Base-by-base conservation (phyloP, 352 stramenopile genomes). In the Phytophthora tubulina region DNA sequence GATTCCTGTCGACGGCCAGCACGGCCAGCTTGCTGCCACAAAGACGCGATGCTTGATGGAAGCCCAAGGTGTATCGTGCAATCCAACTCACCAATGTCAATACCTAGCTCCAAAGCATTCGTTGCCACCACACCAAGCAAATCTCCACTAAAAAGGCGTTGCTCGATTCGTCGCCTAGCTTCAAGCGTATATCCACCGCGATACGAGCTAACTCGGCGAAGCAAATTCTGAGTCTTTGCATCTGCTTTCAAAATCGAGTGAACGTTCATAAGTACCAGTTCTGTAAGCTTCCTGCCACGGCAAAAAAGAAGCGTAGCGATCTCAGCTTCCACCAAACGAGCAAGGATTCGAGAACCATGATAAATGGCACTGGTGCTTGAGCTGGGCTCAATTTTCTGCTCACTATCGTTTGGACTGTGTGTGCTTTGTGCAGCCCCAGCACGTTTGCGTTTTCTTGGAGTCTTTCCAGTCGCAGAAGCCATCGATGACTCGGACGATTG, bases 21-120 rank as follows among this genome's bases (percentile, higher is more conserved):
- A 50, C 98, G 88, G 10, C 98, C 98, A 15, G 97, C 92, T 80
- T 99, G 97, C 73, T 99, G 98, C 87, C 98, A 97, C 55, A 99
- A 78, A 32, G 94, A 99, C 15, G 92, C 89, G 36, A 98, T 85
- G 9, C 85, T 98, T 2, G 89, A 90, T 10, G 97, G 97, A 52
- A 98, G 97, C 2, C 97, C 97, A 51, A 99, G 86, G 72, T 99
- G 97, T 55, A 99, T 85, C 5, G 97, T 99, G 15, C 97, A 91
- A 73, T 99, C 96, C 17, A 99, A 79, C 30, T 89, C 87, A 32
- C 94, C 94, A 15, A 98, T 85, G 67, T 99, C 96, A 53, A 99
- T 98, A 14, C 98, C 98, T 9, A 99, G 79, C 71, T 99, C 98
- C 9, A 99, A 86, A 4, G 98, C 97, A 70, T 96, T 98, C 6